Evolutionary conservation across 1,139 yeast species (phyloP).

Genomic region (Yamadazyma siamensis): DNA sequence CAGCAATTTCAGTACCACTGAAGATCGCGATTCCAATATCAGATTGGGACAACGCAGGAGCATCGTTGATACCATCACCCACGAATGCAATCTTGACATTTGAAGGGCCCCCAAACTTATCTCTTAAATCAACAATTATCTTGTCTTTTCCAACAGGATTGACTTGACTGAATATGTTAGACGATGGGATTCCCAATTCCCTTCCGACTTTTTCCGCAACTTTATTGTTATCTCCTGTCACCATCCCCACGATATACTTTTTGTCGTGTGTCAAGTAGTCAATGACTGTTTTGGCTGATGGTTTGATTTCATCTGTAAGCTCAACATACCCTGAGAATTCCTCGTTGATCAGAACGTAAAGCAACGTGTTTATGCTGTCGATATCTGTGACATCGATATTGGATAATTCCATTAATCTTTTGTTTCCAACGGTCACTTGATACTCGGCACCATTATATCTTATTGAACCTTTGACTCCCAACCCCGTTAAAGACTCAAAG

Average conservation of each 20-base stretch:
- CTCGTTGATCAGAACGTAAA: conserved; percentile 51
- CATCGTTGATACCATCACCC: conserved; percentile 97
- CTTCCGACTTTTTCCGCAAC: conserved; percentile 67
- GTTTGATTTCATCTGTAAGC: conserved; percentile 66
- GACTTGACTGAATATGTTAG: conserved; percentile 72
- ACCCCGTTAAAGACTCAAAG: conserved; percentile 60
- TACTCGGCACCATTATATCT: conserved; percentile 16
- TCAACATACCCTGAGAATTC: conserved; percentile 62
- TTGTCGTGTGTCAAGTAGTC: conserved; percentile 45
- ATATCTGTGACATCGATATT: conserved; percentile 9
- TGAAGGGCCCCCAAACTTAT: conserved; percentile 27
- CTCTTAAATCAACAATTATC: conserved; percentile 58
- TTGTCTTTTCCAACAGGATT: conserved; percentile 76
- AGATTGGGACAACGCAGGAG: conserved; percentile 89
- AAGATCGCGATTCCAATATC: conserved; percentile 89
- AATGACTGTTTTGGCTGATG: conserved; percentile 62
- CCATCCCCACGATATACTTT: conserved; percentile 75
- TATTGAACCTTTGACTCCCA: conserved; percentile 61
- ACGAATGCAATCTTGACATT: conserved; percentile 68
- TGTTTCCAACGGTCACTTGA: conserved; percentile 56
- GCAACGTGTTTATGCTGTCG: conserved; percentile 26
- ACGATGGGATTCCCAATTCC: conserved; percentile 61
- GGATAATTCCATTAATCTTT: conserved; percentile 35
- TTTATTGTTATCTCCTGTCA: conserved; percentile 77
- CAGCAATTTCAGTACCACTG: conserved; percentile 92